Conservation (phyloP, 495 filamentous ascomycete species). For the Penicillium robsamsonii region DNA sequence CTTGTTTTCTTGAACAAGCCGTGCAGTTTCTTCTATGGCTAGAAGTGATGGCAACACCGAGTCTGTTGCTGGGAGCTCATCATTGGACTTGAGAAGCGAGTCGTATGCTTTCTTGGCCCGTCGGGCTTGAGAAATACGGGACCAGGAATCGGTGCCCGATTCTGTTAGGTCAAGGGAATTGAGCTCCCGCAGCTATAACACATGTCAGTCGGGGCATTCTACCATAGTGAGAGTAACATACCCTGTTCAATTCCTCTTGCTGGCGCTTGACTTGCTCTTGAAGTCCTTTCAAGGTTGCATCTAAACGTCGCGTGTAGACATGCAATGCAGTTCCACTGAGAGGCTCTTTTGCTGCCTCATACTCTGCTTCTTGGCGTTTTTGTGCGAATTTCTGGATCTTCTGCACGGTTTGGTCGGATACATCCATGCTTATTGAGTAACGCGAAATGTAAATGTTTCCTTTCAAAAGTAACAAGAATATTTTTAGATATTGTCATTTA, state of each 20-base stretch:
- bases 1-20: constrained; percentile 61
- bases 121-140: constrained; percentile 52
- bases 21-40: constrained; percentile 62
- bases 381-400: constrained; percentile 41
- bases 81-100: constrained; percentile 55
- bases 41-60: constrained; percentile 71
- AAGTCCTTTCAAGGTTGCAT: constrained; percentile 62
- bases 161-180: constrained; percentile 44
- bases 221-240: constrained; percentile 16
- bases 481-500: neutral
- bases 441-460: neutral
- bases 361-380: constrained; percentile 39
- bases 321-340: constrained; percentile 35
- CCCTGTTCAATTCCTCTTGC: constrained; percentile 58
- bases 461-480: neutral
- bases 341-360: constrained; percentile 32
- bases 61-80: constrained; percentile 60
- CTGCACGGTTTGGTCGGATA: constrained; percentile 32
- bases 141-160: constrained; percentile 37
- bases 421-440: constrained; percentile 28
- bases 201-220: constrained; percentile 18
- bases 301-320: constrained; percentile 52
- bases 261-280: constrained; percentile 64
- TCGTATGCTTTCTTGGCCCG: constrained; percentile 64
- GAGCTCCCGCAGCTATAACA: constrained; percentile 43